Conservation (phyloP, 2,329 filamentous ascomycete genomes). For the Alternaria metachromatica region DNA sequence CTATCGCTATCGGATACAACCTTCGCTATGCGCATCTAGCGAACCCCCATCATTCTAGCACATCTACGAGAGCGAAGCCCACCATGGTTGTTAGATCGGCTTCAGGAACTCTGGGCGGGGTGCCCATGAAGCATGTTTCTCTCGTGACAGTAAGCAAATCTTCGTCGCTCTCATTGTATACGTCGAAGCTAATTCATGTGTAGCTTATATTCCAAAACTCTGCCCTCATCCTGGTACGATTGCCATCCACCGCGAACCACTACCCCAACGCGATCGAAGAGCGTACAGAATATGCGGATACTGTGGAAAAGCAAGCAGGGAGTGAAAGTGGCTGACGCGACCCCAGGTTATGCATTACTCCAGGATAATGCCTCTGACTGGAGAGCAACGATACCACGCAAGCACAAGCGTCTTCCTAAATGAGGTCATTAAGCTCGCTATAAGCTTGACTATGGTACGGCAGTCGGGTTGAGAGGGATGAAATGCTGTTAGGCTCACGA, state of each 20-base stretch:
- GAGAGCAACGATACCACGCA: conserved; percentile 87
- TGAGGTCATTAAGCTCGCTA: conserved; percentile 86
- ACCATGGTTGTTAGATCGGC: conserved; percentile 14
- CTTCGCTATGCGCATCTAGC: not conserved
- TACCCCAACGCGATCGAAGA: not conserved
- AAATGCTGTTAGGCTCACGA: not conserved
- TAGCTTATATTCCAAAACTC: conserved; percentile 84
- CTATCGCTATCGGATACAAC: not conserved
- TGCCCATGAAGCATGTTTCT: conserved; percentile 73
- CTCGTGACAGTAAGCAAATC: conserved; percentile 64
- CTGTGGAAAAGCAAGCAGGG: not conserved
- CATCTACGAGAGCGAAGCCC: not conserved
- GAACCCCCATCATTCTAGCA: not conserved
- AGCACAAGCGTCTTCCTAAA: conserved; percentile 94
- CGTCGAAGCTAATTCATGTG: conserved; percentile 25
- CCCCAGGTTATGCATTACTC: conserved; percentile 90
- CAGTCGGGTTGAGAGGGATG: too few relatives aligned
- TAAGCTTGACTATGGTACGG: conserved; percentile 75
- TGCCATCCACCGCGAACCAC: conserved; percentile 19
- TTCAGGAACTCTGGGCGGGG: conserved; percentile 51
- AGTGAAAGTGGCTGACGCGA: conserved; percentile 13
- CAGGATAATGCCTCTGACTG: conserved; percentile 83
- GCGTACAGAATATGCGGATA: not conserved
- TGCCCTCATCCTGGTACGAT: conserved; percentile 71
- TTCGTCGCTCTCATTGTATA: not conserved